These are phyloP conservation scores for Curvularia sp. DNA, from an alignment of 2,329 filamentous ascomycete species.

Conservation along the genomic window DNA sequence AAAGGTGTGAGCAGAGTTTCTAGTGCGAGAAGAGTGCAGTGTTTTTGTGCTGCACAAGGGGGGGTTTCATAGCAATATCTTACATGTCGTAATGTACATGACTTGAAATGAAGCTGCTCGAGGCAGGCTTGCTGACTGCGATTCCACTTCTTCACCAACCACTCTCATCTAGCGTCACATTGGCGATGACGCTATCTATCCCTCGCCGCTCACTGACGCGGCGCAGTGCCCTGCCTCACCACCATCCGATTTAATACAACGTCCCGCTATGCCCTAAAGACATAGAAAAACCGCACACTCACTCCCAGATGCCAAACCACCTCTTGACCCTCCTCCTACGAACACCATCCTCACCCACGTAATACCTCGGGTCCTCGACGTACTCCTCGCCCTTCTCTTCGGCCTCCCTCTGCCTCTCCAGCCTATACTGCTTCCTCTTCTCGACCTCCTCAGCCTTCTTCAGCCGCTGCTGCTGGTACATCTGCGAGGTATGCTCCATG, in stretches of 20 bases:
- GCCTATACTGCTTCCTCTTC: constrained; percentile 84
- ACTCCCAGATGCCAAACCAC: constrained; percentile 80
- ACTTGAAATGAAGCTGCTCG: not conserved
- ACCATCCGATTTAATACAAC: not conserved
- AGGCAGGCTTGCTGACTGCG: not conserved
- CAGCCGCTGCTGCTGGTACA: constrained; percentile 74
- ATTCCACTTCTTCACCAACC: not conserved
- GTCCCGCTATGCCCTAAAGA: not conserved
- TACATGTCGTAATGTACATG: constrained; percentile 11
- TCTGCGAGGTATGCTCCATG: constrained; percentile 71
- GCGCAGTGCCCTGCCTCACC: not conserved
- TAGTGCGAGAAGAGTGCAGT: not conserved
- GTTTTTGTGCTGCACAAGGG: not conserved
- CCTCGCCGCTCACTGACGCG: not conserved
- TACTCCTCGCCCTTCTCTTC: constrained; percentile 47
- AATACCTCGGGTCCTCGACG: constrained; percentile 48
- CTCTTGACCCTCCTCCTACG: constrained; percentile 71
- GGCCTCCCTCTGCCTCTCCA: constrained; percentile 55
- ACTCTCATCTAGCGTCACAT: not conserved
- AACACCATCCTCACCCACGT: constrained; percentile 51
- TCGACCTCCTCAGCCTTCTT: constrained; percentile 82
- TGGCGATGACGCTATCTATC: not conserved
- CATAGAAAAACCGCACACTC: constrained; percentile 5
- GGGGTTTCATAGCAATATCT: not conserved
- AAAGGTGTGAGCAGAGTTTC: not conserved